Evolutionary conservation across 495 filamentous ascomycete genomes (phyloP).

Genomic region (Bryoglossum gracile): DNA sequence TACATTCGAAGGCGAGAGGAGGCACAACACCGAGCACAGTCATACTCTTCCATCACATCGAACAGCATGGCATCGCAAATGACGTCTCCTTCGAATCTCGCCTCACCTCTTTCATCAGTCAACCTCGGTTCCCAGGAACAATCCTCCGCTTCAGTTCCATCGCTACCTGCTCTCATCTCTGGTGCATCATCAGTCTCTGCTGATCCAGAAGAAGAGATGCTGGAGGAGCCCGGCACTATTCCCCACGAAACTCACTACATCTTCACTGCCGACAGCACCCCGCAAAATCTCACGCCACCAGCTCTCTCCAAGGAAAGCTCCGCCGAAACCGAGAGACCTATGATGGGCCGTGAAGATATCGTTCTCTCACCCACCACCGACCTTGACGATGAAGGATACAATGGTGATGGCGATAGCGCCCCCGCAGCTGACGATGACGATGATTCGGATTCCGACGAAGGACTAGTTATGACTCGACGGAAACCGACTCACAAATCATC

Average conservation of each 20-base stretch:
- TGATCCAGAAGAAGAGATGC: conserved; percentile 47
- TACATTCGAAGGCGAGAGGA: conserved; percentile 22
- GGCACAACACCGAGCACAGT: conserved; percentile 31
- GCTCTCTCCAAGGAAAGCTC: conserved; percentile 24
- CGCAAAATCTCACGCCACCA: conserved; percentile 46
- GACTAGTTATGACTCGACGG: conserved; percentile 39
- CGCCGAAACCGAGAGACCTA: conserved; percentile 14
- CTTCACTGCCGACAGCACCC: conserved; percentile 35
- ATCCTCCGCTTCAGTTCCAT: conserved; percentile 66
- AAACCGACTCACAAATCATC: conserved; percentile 29
- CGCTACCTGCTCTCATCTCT: conserved; percentile 67
- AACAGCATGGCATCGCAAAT: conserved; percentile 35
- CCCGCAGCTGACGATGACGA: conserved; percentile 36
- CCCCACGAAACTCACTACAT: conserved; percentile 13
- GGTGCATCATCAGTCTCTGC: conserved; percentile 75
- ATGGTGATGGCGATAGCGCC: conserved; percentile 34
- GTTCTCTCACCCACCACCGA: conserved; percentile 15
- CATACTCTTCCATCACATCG: conserved; percentile 39
- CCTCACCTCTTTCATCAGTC: conserved; percentile 48
- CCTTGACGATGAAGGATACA: conserved; percentile 48
- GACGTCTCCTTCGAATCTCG: conserved; percentile 44
- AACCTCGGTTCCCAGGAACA: conserved; percentile 50
- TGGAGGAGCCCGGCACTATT: conserved; percentile 40
- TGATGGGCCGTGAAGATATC: conserved; percentile 2
- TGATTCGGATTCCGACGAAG: conserved; percentile 51